Conservation (phyloP, 2,329 filamentous ascomycete genomes). For the Zasmidium angulare region DNA sequence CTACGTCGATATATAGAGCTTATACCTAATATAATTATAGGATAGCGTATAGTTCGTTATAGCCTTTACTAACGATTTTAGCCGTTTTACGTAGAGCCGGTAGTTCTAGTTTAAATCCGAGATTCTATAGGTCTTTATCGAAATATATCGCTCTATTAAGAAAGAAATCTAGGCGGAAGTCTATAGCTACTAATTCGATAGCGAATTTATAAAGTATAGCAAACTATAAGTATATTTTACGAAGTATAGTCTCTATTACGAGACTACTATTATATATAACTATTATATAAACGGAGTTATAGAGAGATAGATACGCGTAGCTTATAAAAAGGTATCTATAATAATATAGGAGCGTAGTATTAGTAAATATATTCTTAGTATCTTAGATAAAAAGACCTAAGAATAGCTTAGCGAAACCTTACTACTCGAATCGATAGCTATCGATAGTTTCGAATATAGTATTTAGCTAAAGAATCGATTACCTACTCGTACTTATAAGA, state of each 20-base stretch:
- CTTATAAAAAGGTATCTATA: not conserved
- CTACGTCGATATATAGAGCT: conserved; percentile 1
- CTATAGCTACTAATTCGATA: not conserved
- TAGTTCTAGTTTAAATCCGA: not conserved
- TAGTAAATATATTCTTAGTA: not conserved
- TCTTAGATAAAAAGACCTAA: not conserved
- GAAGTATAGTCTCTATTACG: not conserved
- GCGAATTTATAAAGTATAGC: not conserved
- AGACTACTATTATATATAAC: not conserved
- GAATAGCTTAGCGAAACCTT: not conserved
- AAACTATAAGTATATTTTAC: not conserved
- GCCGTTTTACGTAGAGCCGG: not conserved
- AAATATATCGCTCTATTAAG: not conserved
- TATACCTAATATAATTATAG: not conserved
- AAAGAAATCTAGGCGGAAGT: not conserved
- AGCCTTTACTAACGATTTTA: not conserved
- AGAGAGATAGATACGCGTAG: not conserved
- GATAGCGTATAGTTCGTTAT: not conserved
- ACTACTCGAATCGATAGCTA: not conserved
- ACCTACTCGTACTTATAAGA: conserved; percentile 4
- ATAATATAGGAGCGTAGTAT: not conserved
- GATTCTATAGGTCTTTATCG: not conserved
- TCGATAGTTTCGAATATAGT: not conserved
- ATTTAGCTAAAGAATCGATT: conserved; percentile 10
- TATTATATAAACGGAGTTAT: conserved; percentile 1